Conservation (phyloP, 768 basidiomycete genomes). For the Erythrobasidium yunnanense region DNA sequence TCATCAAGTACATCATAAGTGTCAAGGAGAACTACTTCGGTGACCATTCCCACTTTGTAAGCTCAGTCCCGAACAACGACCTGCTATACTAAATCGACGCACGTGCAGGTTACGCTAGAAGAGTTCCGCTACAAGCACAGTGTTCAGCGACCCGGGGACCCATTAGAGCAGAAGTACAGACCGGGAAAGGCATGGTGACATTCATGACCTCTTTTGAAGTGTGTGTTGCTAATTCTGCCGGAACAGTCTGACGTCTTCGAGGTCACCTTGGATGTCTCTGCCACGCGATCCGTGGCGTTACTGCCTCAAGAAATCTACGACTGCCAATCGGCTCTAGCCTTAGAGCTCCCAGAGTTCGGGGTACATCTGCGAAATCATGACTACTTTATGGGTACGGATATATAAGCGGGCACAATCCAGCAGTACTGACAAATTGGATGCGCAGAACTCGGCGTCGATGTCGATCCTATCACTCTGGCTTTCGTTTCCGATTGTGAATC, state of each 20-base stretch:
- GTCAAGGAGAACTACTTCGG: slow-evolving; percentile 90
- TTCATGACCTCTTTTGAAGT: neutral
- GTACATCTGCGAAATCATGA: slow-evolving; percentile 70
- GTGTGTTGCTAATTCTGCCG: neutral
- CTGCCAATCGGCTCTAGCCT: slow-evolving; percentile 44
- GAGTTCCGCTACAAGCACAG: slow-evolving; percentile 69
- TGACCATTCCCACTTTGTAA: slow-evolving; percentile 37
- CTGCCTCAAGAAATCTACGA: slow-evolving; percentile 49
- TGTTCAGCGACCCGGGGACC: slow-evolving; percentile 63
- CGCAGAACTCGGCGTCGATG: slow-evolving; percentile 67
- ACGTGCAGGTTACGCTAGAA: slow-evolving; percentile 44
- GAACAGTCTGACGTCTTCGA: slow-evolving; percentile 72
- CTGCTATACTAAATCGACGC: too few species aligned
- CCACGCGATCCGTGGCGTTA: slow-evolving; percentile 51
- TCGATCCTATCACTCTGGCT: slow-evolving; percentile 52
- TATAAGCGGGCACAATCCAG: slow-evolving; percentile 39
- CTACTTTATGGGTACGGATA: slow-evolving; percentile 56
- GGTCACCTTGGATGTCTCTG: slow-evolving; percentile 52
- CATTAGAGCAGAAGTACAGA: slow-evolving; percentile 65
- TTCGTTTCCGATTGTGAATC: slow-evolving; percentile 44
- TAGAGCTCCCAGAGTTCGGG: slow-evolving; percentile 59
- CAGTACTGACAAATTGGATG: neutral
- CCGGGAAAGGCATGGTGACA: slow-evolving; percentile 51
- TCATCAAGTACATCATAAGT: slow-evolving; percentile 74
- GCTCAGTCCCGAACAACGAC: neutral